These are phyloP conservation scores for Smittium culicis DNA, from an alignment of 371 early-diverging fungal species.

Conservation along the genomic window DNA sequence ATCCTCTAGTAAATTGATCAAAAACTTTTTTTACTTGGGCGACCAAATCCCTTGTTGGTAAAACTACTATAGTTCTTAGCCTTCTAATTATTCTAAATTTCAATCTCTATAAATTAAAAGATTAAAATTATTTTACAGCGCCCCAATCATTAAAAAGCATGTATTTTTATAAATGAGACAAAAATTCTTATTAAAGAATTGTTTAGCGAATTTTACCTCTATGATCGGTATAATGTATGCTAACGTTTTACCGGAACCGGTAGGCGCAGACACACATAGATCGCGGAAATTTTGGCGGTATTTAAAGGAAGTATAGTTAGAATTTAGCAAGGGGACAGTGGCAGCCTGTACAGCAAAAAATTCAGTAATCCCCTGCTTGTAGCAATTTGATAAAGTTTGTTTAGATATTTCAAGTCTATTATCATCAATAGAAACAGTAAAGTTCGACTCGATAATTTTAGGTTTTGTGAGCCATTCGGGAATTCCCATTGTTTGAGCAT, in stretches of 20 bases:
- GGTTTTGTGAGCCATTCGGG: conserved; percentile 79
- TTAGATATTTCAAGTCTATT: conserved; percentile 42
- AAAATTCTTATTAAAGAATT: too few relatives aligned
- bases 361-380: conserved; percentile 47
- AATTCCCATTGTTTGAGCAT: conserved; percentile 45
- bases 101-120: neutral
- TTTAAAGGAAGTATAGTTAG: conserved; percentile 24
- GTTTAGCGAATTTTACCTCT: conserved; percentile 14
- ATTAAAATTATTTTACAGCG: too few relatives aligned
- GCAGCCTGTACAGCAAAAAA: conserved; percentile 87
- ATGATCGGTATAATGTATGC: conserved; percentile 94
- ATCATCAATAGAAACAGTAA: conserved; percentile 30
- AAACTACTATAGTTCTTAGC: conserved; percentile 68
- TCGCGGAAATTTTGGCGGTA: conserved; percentile 39
- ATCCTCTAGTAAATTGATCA: conserved; percentile 37
- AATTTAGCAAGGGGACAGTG: conserved; percentile 62
- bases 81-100: conserved; percentile 45
- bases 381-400: conserved; percentile 39
- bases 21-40: conserved; percentile 72
- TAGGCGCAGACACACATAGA: conserved; percentile 86
- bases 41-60: conserved; percentile 84
- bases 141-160: too few relatives aligned
- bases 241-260: conserved; percentile 93
- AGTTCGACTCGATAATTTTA: conserved; percentile 45
- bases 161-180: too few relatives aligned